A percentile compares a stretch with the other conserved stretches of the same genome.
Evolutionary conservation across 2,329 filamentous ascomycete species (phyloP).

Genomic region (Tolypocladium endophyticum): DNA sequence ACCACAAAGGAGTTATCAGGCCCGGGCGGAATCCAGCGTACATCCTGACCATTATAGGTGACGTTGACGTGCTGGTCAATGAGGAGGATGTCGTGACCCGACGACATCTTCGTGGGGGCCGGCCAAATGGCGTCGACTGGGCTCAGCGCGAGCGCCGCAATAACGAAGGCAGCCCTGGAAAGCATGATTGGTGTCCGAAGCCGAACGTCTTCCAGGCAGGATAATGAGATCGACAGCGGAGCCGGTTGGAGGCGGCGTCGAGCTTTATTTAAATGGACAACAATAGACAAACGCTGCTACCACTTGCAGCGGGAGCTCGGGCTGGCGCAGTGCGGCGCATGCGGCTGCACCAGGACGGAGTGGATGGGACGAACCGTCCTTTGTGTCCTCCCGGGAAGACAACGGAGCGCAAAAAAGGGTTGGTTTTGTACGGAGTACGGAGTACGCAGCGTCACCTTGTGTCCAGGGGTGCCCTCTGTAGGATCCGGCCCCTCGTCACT

Average conservation of each 20-base stretch:
- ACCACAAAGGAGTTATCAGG: background rate
- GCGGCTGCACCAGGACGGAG: background rate
- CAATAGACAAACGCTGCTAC: background rate
- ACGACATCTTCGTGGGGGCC: constrained; percentile 37
- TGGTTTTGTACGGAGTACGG: too few species aligned
- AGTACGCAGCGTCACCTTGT: background rate
- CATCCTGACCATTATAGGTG: constrained; percentile 43
- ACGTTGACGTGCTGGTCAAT: constrained; percentile 40
- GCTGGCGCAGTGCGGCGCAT: background rate
- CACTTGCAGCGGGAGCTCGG: background rate
- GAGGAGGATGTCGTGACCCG: constrained; percentile 41
- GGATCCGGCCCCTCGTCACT: background rate
- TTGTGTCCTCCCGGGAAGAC: background rate
- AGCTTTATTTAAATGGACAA: background rate
- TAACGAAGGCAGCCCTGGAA: constrained; percentile 13
- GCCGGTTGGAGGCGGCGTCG: background rate
- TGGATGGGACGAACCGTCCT: background rate
- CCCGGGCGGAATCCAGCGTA: background rate
- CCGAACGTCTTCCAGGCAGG: background rate
- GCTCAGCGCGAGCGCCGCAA: constrained; percentile 27
- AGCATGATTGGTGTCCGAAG: background rate
- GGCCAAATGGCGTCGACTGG: constrained; percentile 48
- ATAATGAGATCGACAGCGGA: background rate
- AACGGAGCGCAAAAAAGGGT: background rate
- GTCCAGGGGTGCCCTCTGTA: background rate